Base-by-base conservation (phyloP, 2,329 filamentous ascomycete genomes). In the Daldinia eschscholtzii region DNA sequence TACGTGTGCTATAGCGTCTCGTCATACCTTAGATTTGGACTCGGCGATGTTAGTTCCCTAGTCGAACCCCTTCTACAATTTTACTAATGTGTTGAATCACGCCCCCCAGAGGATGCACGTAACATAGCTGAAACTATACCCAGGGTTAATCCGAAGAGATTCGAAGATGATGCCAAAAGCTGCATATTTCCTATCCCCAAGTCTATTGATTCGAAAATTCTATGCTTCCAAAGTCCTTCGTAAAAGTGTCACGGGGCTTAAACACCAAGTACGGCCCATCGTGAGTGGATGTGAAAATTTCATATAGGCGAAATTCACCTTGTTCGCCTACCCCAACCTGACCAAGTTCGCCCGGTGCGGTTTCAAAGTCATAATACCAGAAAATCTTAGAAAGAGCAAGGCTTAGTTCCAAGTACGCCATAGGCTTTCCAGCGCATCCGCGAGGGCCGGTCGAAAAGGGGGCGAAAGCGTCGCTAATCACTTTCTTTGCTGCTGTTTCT, bases 391-490 rank as follows among this genome's bases (percentile, higher is more conserved):
- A 82, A n/a, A 83, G 78, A 2, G 79, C 80, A 2, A 83, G 72
- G 12, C 76, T 80, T 68, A 84, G 72, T 72, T 83, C 82, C 57
- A 82, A 78, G 64, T 83, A 81, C 13, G 81, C 81, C 23, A 83
- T 73, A 3, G 79, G 76, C 76, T 85, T 85, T 0, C 83, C 57
- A 15, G 44, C 26, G 13, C 52, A 70, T 6, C n/a, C 61, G 6
- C 53, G 68, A 2, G 46, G 39, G 83, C 63, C 86, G 81, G 72
- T 83, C 84, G 12, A 82, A 80, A n/a, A 83, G 70, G 3, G 82
- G 79, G 0, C 84, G 83, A 62, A 85, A 80, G 28, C 79, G 18
- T 62, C 44, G 7, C 42, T 41, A 58, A 67, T 68, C 7, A 52
- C 30, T 37, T 68, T 18, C 73, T 57, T 70, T 42, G 73, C 72